Base-by-base conservation (phyloP, 805 yeast genomes). In the Yarrowia alimentaria region DNA sequence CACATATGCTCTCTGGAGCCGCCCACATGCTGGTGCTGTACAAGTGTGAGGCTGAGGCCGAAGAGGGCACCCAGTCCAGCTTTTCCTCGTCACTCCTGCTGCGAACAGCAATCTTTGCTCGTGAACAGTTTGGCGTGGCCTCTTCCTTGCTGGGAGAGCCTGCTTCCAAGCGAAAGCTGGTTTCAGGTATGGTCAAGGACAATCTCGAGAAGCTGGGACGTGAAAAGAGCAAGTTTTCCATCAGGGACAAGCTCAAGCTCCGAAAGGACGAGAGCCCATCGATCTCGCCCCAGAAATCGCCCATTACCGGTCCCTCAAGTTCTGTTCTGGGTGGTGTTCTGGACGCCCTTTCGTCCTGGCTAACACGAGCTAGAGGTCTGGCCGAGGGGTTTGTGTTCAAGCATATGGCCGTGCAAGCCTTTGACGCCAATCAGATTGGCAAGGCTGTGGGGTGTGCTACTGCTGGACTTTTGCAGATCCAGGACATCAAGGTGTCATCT, bases 21-120 rank as follows among this genome's bases (percentile, higher is more conserved):
- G 47, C 61, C 10, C 69, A 65, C 38, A 52, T 60, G 30, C 53
- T 63, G 5, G 47, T 64, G 9, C 34, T 65, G 9, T 54, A 58
- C 51, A 64, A 62, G 48, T 54, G 60, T 12, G 60, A 42, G 22
- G 28, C 42, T 16, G 57, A 55, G 32, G n/a, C 32, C 28, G n/a
- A 25, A 43, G 3, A 32, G 52, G 7, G 40, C 17, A 21, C n/a
- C n/a, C n/a, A n/a, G n/a, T n/a, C n/a, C n/a, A n/a, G n/a, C n/a
- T 33, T 38, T 12, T 43, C 51, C 16, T 32, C 54, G 22, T 38
- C 53, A 6, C 55, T 65, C 20, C 58, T 64, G 52, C 43, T 59
- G 12, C 58, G 68, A n/a, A 56, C 63, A 1, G 60, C 68, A 6
- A 62, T 65, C 26, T 62, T 51, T 47, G 64, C 66, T 1, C 54